Conservation (phyloP, 495 filamentous ascomycete species). For the Jackrogersella minutella region DNA sequence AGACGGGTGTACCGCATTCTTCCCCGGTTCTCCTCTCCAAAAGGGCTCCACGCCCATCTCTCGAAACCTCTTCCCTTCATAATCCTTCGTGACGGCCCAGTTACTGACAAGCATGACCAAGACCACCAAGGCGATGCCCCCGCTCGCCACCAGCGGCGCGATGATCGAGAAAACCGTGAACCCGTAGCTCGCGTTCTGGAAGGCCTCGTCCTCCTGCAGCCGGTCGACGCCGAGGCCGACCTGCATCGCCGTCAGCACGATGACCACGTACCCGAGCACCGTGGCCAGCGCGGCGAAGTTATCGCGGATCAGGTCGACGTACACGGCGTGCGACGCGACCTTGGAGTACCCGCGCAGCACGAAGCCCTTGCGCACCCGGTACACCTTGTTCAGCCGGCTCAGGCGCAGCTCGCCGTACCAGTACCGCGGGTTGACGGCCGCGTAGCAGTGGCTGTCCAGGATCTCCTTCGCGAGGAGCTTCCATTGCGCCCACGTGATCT, state of each 20-base stretch:
- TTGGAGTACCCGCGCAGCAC: conserved; percentile 44
- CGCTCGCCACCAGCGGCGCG: conserved; percentile 39
- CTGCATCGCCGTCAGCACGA: conserved; percentile 67
- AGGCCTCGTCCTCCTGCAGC: conserved; percentile 49
- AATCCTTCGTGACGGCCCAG: conserved; percentile 39
- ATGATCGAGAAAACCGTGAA: conserved; percentile 62
- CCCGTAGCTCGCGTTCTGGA: conserved; percentile 59
- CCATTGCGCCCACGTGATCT: conserved; percentile 46
- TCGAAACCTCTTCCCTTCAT: conserved; percentile 36
- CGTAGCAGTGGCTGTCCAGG: conserved; percentile 36
- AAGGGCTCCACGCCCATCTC: conserved; percentile 40
- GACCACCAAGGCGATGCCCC: conserved; percentile 34
- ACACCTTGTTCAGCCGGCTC: conserved; percentile 49
- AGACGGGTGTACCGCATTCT: not conserved
- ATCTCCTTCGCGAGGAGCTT: conserved; percentile 34
- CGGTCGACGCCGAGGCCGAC: conserved; percentile 59
- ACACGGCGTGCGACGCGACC: conserved; percentile 36
- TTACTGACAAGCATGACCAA: conserved; percentile 39
- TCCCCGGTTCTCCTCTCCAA: conserved; percentile 27
- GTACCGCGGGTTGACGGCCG: conserved; percentile 51
- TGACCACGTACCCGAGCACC: conserved; percentile 58
- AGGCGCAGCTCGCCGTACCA: conserved; percentile 58
- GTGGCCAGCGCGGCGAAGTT: conserved; percentile 58
- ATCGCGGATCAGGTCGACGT: conserved; percentile 51
- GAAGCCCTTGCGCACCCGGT: conserved; percentile 36